Conservation (phyloP, 441 rosid genomes). For the Raphanus hybrid region DNA sequence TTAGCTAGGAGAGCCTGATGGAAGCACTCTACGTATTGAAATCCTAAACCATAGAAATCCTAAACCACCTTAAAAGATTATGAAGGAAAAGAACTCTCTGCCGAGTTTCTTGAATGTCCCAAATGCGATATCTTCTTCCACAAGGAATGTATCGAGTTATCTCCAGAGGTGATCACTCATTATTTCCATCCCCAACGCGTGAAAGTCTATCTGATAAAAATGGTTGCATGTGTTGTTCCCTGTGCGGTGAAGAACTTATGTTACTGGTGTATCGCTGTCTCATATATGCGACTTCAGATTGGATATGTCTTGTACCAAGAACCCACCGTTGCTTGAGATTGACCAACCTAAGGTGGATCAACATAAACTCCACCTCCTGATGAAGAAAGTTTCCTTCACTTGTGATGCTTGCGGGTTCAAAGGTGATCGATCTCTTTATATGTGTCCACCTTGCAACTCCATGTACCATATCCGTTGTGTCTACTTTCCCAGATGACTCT, state of each 20-base stretch:
- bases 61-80: background rate
- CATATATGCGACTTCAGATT: background rate
- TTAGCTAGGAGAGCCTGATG: too few relatives aligned
- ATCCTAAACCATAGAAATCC: too few relatives aligned
- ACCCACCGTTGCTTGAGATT: background rate
- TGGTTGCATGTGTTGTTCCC: background rate
- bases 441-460: background rate
- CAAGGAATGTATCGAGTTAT: background rate
- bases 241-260: background rate
- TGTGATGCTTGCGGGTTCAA: background rate
- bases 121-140: background rate
- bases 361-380: background rate
- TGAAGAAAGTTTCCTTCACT: background rate
- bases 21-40: too few relatives aligned
- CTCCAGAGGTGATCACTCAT: background rate
- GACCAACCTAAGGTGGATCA: background rate
- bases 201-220: background rate
- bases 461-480: background rate
- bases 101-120: background rate
- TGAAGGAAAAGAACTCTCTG: background rate
- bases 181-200: background rate
- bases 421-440: background rate
- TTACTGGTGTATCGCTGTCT: background rate
- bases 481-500: too few relatives aligned
- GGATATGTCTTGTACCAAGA: background rate